A percentile compares a stretch with the other conserved stretches of the same genome.
Conservation (phyloP, 495 filamentous ascomycete species). For the Hyaloscypha variabilis region DNA sequence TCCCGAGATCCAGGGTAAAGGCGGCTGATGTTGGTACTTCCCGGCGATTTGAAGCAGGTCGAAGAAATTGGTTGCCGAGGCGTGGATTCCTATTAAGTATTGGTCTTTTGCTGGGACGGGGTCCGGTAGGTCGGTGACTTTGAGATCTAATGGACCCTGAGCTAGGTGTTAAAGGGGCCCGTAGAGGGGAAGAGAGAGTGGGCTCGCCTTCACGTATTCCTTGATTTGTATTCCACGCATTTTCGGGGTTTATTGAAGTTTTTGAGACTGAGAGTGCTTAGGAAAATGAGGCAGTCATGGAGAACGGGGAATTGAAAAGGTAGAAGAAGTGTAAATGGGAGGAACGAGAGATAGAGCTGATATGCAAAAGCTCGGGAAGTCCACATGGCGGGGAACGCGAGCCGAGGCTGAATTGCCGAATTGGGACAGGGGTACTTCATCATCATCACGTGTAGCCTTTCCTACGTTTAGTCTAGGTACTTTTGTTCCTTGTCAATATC, state of each 20-base stretch:
- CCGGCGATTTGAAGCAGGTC: constrained; percentile 51
- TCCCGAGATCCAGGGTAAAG: constrained; percentile 83
- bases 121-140: constrained; percentile 70
- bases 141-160: constrained; percentile 79
- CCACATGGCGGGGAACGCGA: constrained; percentile 9
- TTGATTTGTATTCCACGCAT: constrained; percentile 88
- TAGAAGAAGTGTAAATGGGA: not conserved
- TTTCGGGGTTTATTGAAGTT: constrained; percentile 14
- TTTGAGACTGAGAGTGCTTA: not conserved
- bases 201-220: constrained; percentile 76
- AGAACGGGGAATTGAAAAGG: not conserved
- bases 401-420: constrained; percentile 15
- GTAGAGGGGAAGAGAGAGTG: constrained; percentile 1
- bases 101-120: constrained; percentile 68
- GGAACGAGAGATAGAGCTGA: not conserved
- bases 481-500: not conserved
- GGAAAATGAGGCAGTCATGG: not conserved
- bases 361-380: not conserved
- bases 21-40: constrained; percentile 63
- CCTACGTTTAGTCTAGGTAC: not conserved
- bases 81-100: constrained; percentile 89
- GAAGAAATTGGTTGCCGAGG: constrained; percentile 92
- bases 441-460: not conserved
- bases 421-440: not conserved
- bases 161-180: constrained; percentile 1